Evolutionary conservation across 192 early-diverging fungal species (phyloP), one percentile per base, ranked within the genome.

Genomic region (Spizellomyces sp.): DNA sequence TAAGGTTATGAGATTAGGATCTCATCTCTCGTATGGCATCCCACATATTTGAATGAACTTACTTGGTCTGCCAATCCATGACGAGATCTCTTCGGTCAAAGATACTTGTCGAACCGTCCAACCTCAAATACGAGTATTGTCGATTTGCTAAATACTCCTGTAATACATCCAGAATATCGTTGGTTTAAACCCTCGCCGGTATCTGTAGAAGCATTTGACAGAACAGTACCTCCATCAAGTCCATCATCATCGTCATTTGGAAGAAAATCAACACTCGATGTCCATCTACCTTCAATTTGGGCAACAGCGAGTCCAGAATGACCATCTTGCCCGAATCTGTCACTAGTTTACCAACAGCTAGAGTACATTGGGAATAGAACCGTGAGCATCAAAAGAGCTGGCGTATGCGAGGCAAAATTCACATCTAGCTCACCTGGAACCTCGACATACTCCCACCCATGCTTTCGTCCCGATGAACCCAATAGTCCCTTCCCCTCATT

Each of bases 201-300:
- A 15, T 54, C 52, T n/a, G 17, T n/a, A 54, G 14, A 8, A 17
- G 45, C 8, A 15, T 50, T 66, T 41, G 6, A 57, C 5, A 12
- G 22, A 21, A 74, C 75, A 94, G 94, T 45, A 88, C 64, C 54
- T 67, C 64, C 69, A 70, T 81, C 58, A 73, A 60, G 72, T 94
- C 92, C 78, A 97, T 77, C 79, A 94, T 90, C 57, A 89, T 88
- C 6, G 91, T 89, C 78, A 96, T 93, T 80, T 97, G 95, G n/a
- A 90, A 92, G 77, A 96, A 97, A 9, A 97, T 88, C 54, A 97
- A 79, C 5, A 95, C 92, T 52, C 93, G 92, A 78, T 97, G 95
- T 7, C 88, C 90, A 10, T 86, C 77, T 0, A 79, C 78, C 74
- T 95, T 90, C 9, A 97, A 74, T 5, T 81, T 85, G 0, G 89